Conservation (phyloP, 83 land plant species). For the Diphasiastrum complanatum region DNA sequence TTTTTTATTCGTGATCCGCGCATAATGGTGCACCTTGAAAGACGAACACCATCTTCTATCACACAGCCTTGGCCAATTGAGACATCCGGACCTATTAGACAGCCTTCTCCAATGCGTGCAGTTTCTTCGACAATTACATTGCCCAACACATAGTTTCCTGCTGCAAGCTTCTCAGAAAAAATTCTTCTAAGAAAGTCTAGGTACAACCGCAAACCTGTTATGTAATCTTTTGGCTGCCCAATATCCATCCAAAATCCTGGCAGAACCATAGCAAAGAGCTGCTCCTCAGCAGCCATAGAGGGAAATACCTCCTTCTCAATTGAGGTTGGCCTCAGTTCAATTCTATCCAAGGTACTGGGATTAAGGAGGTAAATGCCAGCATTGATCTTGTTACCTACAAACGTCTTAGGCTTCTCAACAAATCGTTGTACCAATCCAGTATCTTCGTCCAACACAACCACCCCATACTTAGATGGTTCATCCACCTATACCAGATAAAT, state of each 20-base stretch:
- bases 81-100: conserved; percentile 91
- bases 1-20: conserved; percentile 79
- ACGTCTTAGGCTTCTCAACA: conserved; percentile 75
- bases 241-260: conserved; percentile 93
- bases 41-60: conserved; percentile 79
- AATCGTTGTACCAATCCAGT: conserved; percentile 72
- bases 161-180: conserved; percentile 43
- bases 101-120: conserved; percentile 79
- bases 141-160: conserved; percentile 55
- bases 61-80: conserved; percentile 82
- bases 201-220: conserved; percentile 76
- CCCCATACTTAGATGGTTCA: conserved; percentile 96
- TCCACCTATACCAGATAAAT: conserved; percentile 48
- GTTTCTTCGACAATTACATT: conserved; percentile 68
- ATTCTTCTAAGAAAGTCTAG: conserved; percentile 62
- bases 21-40: conserved; percentile 95
- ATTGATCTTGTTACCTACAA: conserved; percentile 93
- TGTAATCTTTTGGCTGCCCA: conserved; percentile 88
- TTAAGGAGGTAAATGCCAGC: conserved; percentile 81
- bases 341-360: conserved; percentile 57
- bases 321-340: conserved; percentile 67
- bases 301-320: conserved; percentile 91
- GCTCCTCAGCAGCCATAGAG: conserved; percentile 57
- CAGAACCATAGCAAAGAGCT: conserved; percentile 74
- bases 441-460: conserved; percentile 76